Evolutionary conservation across 768 basidiomycete genomes (phyloP).

Genomic region (Podaxis sp.): DNA sequence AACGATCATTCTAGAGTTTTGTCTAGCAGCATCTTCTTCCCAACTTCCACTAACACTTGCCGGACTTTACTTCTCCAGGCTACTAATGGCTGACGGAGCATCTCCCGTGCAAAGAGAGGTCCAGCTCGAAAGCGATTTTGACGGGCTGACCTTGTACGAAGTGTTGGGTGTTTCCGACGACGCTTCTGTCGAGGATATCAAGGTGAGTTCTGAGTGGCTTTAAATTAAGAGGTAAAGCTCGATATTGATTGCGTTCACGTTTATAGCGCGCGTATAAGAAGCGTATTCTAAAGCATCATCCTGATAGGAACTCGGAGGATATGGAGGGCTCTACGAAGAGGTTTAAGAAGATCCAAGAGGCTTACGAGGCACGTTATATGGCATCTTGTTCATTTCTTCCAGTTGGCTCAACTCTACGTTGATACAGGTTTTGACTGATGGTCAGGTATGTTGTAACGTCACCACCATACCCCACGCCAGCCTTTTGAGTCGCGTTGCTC

Average conservation of each 20-base stretch:
- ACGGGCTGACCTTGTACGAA: conserved; percentile 19
- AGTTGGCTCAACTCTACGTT: neutral
- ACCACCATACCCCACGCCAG: neutral
- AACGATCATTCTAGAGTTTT: no score
- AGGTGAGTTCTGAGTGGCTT: conserved; percentile 7
- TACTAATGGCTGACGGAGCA: neutral
- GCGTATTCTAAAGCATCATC: conserved; percentile 61
- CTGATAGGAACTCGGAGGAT: conserved; percentile 68
- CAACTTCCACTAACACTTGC: neutral
- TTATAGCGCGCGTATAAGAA: conserved; percentile 57
- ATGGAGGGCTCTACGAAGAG: conserved; percentile 61
- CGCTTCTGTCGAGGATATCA: conserved; percentile 17
- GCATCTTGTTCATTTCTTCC: no score
- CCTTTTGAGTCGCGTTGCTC: neutral
- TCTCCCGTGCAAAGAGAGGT: neutral
- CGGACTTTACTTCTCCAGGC: no score
- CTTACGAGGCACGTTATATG: conserved; percentile 54
- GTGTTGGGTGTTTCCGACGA: conserved; percentile 16
- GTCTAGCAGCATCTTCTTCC: neutral
- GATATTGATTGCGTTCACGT: neutral
- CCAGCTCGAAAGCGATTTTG: neutral
- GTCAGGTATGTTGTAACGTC: neutral
- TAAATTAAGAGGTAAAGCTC: neutral
- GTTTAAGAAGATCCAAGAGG: conserved; percentile 69
- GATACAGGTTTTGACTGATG: neutral